Evolutionary conservation across 306 rosid genomes (phyloP), one percentile per base, ranked within the genome.

Genomic region (Glycine tomentella): DNA sequence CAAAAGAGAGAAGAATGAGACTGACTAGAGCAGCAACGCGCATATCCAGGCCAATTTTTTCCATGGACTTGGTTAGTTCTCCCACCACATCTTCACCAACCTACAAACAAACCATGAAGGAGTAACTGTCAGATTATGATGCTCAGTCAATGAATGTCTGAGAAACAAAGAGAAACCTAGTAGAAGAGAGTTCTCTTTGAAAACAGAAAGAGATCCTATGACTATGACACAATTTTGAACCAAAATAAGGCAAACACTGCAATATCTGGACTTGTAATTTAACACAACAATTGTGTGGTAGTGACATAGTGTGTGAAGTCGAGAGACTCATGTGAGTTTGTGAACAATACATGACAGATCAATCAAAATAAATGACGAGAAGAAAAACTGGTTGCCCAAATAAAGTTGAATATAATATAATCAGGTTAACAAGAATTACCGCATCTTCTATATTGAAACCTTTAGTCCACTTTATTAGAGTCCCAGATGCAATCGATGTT

Each of bases 11-110:
- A 20, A 76, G 55, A 72, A 77, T 44, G 71, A 75, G 82, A 76
- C 95, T 82, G 55, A 92, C 98, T 81, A 94, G 86, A 50, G 97
- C 98, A 12, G 98, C 62, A 79, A 94, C 96, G 10, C 96, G 91
- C 98, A 94, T 88, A 78, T 94, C 94, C 69, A 94, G 81, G 63
- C 97, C 98, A 77, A 88, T 85, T 84, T 86, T 94, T 89, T 92
- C 90, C 88, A 94, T 49, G 69, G 96, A 88, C 84, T 80, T 90
- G 71, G 93, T 89, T 72, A 94, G 79, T 76, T 92, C 91, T 70
- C 88, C 94, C 75, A 94, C 98, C 77, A 92, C 98, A 81, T 94
- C 97, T 85, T 91, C 86, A 55, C 95, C 98, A 72, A 94, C 94
- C 98, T 94, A 77, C 76, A 84, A 71, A 76, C 53, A 38, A 77